phyloP scores from a whole-genome alignment of 352 stramenopile species.

The Phytophthora capsici region DNA sequence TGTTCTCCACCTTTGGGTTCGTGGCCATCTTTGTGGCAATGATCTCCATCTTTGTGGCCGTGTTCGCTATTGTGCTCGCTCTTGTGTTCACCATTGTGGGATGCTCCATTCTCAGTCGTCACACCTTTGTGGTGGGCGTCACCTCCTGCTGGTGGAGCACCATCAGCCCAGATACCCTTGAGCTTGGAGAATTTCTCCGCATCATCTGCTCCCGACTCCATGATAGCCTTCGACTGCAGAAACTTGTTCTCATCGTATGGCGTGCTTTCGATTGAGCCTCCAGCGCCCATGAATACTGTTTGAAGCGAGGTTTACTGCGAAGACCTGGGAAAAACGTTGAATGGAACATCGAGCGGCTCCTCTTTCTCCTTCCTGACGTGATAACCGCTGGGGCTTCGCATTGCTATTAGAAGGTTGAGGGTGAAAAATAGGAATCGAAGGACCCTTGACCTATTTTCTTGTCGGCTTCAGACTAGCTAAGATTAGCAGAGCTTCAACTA shows the following conservation, averaged over 20 bases:
- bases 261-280: constrained; percentile 60
- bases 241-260: constrained; percentile 72
- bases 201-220: constrained; percentile 65
- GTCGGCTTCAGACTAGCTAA: constrained; percentile 2
- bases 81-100: constrained; percentile 4
- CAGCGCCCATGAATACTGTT: constrained; percentile 49
- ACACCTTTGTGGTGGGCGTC: constrained; percentile 37
- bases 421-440: constrained; percentile 21
- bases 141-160: constrained; percentile 13
- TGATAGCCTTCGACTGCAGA: constrained; percentile 69
- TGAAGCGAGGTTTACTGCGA: constrained; percentile 12
- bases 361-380: neutral
- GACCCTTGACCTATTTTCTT: neutral
- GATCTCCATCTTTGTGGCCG: neutral
- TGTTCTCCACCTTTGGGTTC: constrained; percentile 4
- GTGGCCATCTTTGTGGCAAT: too few relatives aligned
- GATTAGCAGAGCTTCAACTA: neutral
- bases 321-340: constrained; percentile 31
- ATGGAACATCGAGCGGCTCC: constrained; percentile 12
- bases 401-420: constrained; percentile 12
- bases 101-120: neutral
- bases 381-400: constrained; percentile 9
- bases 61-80: too few relatives aligned
- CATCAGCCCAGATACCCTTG: constrained; percentile 65
- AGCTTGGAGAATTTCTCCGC: constrained; percentile 77